Evolutionary conservation across 2,329 filamentous ascomycete species (phyloP), one percentile per base, ranked within the genome.

Genomic region (Ophiocordyceps camponoti-leonardi): DNA sequence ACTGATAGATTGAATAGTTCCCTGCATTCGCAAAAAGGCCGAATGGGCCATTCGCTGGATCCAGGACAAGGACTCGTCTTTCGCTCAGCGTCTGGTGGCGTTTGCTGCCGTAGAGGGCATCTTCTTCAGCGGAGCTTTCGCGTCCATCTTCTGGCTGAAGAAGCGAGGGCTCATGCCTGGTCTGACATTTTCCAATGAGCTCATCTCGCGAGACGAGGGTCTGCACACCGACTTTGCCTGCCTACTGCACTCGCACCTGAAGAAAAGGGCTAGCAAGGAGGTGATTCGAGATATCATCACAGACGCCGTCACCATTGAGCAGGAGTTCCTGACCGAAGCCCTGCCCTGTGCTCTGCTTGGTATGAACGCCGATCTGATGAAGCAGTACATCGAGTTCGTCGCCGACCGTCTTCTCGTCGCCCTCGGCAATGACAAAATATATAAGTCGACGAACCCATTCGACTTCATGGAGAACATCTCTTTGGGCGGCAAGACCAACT

Each of bases 401-500:
- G 92, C 92, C 52, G 92, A 98, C 65, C 85, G 92, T 56, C 82
- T 98, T 33, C 78, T 98, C 33, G 72, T 96, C 48, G 81, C 92
- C 30, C 83, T 98, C 42, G 92, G 92, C 59, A 95, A 95, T 67
- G 77, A 84, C 57, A 96, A 95, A 75, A 74, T 84, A 58, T 98
- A 94, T 79, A 85, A 92, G 61, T 73, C 83, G 23, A 77, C 81
- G 64, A 98, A 98, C 72, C 92, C 92, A 62, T 98, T 98, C 64
- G 92, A 98, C 75, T 98, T 98, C 68, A 98, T 98, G 92, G 92
- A 98, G 77, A 95, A 94, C 70, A 98, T 98, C 67, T 96, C 92
- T 20, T 77, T 98, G 12, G 86, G 87, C 45, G 92, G 92, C 67
- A 98, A 98, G 84, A 98, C 92, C 64, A 98, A 98, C 80, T 98